Conservation (phyloP, 148 eudicot species). For the Fagopyrum tataricum region DNA sequence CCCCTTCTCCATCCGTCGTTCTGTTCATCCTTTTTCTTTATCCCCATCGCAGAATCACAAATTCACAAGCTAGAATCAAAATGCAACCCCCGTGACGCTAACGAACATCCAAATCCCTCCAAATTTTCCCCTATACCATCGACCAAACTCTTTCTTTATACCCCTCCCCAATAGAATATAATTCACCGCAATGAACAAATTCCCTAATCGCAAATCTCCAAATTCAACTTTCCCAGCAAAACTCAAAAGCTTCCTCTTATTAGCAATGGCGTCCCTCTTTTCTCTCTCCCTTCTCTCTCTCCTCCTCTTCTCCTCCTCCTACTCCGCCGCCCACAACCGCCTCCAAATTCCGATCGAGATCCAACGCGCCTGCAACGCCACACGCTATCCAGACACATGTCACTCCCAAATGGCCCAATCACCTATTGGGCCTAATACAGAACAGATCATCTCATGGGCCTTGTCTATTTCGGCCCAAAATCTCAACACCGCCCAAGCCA, state of each 20-base stretch:
- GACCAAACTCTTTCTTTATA: background rate
- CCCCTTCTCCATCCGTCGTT: no score
- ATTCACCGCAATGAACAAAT: background rate
- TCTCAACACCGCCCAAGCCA: constrained; percentile 35
- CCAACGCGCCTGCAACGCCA: constrained; percentile 48
- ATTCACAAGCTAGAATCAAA: background rate
- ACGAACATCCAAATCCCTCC: background rate
- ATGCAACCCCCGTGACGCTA: background rate
- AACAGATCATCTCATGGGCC: constrained; percentile 38
- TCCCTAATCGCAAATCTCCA: background rate
- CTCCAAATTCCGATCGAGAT: constrained; percentile 18
- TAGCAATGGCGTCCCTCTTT: constrained; percentile 27
- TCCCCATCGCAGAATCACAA: background rate
- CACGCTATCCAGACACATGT: constrained; percentile 47
- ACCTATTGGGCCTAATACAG: constrained; percentile 23
- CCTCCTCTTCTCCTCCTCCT: constrained; percentile 27
- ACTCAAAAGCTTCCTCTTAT: constrained; percentile 15
- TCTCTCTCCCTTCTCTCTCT: constrained; percentile 19
- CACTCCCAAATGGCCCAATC: constrained; percentile 25
- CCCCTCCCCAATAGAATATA: background rate
- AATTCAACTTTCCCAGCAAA: background rate
- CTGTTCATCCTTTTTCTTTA: no score
- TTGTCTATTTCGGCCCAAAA: constrained; percentile 25
- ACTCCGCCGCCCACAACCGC: constrained; percentile 24
- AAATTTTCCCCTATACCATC: background rate